These are phyloP conservation scores for Hyaloscypha variabilis DNA, from an alignment of 495 filamentous ascomycete species.

Conservation along the genomic window DNA sequence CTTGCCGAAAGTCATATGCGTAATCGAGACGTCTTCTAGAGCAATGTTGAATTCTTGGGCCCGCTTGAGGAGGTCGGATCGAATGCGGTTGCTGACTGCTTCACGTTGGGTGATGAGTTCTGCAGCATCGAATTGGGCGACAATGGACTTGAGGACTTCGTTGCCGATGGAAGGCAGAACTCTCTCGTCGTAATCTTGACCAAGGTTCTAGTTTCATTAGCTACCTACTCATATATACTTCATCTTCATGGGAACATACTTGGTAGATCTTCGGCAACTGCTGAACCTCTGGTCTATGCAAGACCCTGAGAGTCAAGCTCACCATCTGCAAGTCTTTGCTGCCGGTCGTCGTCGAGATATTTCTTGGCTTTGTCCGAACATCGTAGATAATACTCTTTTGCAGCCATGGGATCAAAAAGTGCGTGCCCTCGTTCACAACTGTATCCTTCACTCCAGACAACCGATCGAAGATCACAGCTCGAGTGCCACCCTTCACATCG, in stretches of 20 bases:
- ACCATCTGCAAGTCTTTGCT: conserved; percentile 99
- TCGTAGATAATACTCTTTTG: conserved; percentile 96
- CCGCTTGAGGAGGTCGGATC: conserved; percentile 89
- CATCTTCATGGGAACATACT: conserved; percentile 51
- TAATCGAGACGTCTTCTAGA: conserved; percentile 98
- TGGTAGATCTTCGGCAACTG: conserved; percentile 97
- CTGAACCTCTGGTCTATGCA: conserved; percentile 94
- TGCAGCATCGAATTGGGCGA: conserved; percentile 98
- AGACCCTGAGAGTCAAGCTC: conserved; percentile 91
- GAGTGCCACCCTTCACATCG: conserved; percentile 91
- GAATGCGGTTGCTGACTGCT: conserved; percentile 93
- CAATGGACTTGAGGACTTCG: conserved; percentile 99
- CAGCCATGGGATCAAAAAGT: conserved; percentile 95
- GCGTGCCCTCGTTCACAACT: conserved; percentile 94
- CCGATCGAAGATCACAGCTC: conserved; percentile 98
- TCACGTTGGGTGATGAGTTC: conserved; percentile 99
- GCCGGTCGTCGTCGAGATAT: conserved; percentile 96
- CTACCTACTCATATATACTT: not conserved
- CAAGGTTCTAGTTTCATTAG: conserved; percentile 61
- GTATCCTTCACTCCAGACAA: conserved; percentile 88
- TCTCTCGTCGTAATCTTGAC: conserved; percentile 97
- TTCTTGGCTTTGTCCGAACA: conserved; percentile 95
- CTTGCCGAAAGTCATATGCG: conserved; percentile 99
- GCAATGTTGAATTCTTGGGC: conserved; percentile 99
- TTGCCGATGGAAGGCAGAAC: conserved; percentile 99